Conservation (phyloP, 2,329 filamentous ascomycete species). For the Neofusicoccum kwambonambiense region DNA sequence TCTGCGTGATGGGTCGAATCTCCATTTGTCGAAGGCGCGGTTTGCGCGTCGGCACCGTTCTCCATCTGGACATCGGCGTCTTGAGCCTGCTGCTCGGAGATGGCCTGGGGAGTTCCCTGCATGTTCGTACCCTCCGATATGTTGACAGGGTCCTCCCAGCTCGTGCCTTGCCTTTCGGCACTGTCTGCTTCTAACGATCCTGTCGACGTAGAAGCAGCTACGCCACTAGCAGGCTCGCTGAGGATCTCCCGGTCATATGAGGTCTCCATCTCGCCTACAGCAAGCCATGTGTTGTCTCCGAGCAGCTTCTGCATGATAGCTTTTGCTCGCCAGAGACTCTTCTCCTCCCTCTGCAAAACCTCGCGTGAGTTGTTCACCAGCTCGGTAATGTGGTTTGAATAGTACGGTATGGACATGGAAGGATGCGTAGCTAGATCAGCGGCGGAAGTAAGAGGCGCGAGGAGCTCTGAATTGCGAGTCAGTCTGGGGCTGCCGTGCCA, state of each 20-base stretch:
- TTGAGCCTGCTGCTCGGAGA: background rate
- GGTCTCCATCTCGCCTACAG: constrained; percentile 54
- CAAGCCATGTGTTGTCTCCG: constrained; percentile 69
- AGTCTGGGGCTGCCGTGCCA: constrained; percentile 21
- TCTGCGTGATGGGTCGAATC: background rate
- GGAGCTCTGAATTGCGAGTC: constrained; percentile 56
- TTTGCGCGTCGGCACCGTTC: background rate
- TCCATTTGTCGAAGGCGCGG: background rate
- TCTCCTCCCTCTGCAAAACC: constrained; percentile 73
- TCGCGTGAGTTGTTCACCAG: constrained; percentile 67
- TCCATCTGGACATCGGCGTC: constrained; percentile 9
- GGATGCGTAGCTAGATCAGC: constrained; percentile 74
- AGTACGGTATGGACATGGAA: constrained; percentile 71
- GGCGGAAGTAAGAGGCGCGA: constrained; percentile 72
- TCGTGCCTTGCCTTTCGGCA: background rate
- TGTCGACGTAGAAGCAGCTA: background rate
- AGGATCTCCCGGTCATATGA: constrained; percentile 51
- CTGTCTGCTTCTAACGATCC: constrained; percentile 7
- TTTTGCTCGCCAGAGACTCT: constrained; percentile 71
- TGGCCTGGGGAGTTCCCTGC: background rate
- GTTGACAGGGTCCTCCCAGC: constrained; percentile 12
- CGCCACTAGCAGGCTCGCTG: constrained; percentile 12
- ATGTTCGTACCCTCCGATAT: background rate
- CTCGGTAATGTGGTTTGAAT: constrained; percentile 68
- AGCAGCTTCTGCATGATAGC: constrained; percentile 70